phyloP scores from a whole-genome alignment of 2,329 filamentous ascomycete species.

The Trichoderma pleuroti region DNA sequence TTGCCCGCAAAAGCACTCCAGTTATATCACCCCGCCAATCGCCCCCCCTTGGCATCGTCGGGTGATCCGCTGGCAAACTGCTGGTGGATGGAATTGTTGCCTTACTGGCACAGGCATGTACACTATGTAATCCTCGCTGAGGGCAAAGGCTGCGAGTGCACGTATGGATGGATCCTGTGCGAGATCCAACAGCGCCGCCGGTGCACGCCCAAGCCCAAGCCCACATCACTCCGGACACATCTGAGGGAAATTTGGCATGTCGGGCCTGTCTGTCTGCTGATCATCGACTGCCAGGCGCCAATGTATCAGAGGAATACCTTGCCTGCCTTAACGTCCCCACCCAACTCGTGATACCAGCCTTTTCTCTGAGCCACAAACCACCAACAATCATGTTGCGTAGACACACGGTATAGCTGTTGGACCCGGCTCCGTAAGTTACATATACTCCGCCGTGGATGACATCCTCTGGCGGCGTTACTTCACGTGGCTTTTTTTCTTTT shows the following conservation, averaged over 20 bases:
- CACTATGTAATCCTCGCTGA: background rate
- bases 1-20: background rate
- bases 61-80: conserved; percentile 4
- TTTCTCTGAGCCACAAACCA: background rate
- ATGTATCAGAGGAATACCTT: background rate
- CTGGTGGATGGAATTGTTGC: conserved; percentile 1
- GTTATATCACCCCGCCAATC: background rate
- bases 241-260: conserved; percentile 5
- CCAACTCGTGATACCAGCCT: background rate
- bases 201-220: background rate
- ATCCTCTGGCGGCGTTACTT: background rate
- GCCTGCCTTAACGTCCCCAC: background rate
- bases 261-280: background rate
- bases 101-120: background rate
- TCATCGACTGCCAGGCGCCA: background rate
- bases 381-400: background rate
- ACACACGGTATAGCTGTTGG: background rate
- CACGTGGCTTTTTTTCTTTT: background rate
- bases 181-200: background rate
- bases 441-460: background rate
- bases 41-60: background rate
- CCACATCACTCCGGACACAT: background rate
- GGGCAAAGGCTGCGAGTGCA: background rate
- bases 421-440: background rate
- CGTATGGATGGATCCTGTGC: background rate